Base-by-base conservation (phyloP, 2,329 filamentous ascomycete species). In the Clonostachys chloroleuca region DNA sequence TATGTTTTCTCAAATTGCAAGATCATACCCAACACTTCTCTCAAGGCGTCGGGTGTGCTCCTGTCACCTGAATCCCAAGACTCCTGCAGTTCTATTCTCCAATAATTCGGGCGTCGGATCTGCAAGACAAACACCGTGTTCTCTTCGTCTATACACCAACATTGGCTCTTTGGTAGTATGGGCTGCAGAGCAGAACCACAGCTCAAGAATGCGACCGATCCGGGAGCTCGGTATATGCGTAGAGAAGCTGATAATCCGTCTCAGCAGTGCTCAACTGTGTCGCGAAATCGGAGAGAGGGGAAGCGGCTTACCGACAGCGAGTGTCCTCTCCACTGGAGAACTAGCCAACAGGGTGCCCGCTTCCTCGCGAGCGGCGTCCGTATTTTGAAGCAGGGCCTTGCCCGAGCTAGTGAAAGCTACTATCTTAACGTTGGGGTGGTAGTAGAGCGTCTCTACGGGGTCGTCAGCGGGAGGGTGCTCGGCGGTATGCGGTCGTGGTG, bases 131-230 rank as follows among this genome's bases (percentile, higher is more conserved):
- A 96, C 56, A 85, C 80, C 64, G 74, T 90, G 39, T 86, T 86
- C 47, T 84, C 79, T 48, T 89, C 87, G 63, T 95, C 89, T 34
- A 96, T 87, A 63, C 88, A 95, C 92, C 92, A 96, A 61, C 88
- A 95, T 66, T 96, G 91, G 49, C 90, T 95, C 63, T 89, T 89
- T 20, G 89, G 89, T 45, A 96, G 70, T 52, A 96, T 94, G 12
- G 92, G 87, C 58, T 94, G 89, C 16, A 96, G 77, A 14, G 92
- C 85, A 47, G 82, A 83, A 50, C 89, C 89, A 53, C 90, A 95
- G 65, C 87, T 92, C 10, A 96, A 75, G 59, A 96, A 96, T 12
- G 89, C 88, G 14, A 94, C 89, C 10, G 89, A 89, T 17, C 89
- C 88, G 8, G 88, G 87, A 34, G 94, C 87, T 57, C 88, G 85